Percentiles rank a stretch among this genome's conserved stretches.
Evolutionary conservation across 805 yeast genomes (phyloP).

Genomic region (Candida multigemmis): DNA sequence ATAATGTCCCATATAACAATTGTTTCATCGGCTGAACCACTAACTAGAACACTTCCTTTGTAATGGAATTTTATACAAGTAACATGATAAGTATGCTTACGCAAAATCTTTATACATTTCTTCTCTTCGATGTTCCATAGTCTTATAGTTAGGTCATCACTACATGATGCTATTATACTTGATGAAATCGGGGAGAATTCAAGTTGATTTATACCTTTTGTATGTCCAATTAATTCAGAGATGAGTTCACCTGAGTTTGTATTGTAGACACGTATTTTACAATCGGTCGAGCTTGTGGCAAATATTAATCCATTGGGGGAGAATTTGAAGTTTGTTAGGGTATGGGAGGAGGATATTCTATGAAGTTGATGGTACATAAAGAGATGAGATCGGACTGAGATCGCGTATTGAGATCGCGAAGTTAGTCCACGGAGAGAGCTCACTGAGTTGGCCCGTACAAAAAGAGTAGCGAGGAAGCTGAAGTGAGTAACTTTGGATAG

Average conservation of each 20-base stretch:
- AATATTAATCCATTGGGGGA: conserved; percentile 52
- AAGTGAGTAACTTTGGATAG: no score
- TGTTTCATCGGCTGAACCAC: conserved; percentile 88
- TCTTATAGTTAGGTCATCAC: conserved; percentile 76
- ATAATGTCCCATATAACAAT: conserved; percentile 83
- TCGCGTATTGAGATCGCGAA: no score
- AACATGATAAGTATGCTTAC: conserved; percentile 82
- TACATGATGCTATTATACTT: conserved; percentile 66
- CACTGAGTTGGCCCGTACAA: no score
- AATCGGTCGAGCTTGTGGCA: conserved; percentile 41
- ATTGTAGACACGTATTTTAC: conserved; percentile 16
- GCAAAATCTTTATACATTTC: conserved; percentile 40
- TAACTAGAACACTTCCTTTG: conserved; percentile 69
- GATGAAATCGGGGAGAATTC: conserved; percentile 69
- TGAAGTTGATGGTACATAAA: no score
- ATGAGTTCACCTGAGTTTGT: conserved; percentile 17
- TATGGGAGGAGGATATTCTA: no score
- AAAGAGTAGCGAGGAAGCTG: no score
- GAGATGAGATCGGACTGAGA: no score
- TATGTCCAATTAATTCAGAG: conserved; percentile 45
- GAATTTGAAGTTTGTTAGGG: no score
- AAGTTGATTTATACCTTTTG: conserved; percentile 64
- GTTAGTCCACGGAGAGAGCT: no score
- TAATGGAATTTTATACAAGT: conserved; percentile 59
- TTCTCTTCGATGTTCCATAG: conserved; percentile 56